Base-by-base conservation (phyloP, 257 asterid genomes). In the Solanum chilense region DNA sequence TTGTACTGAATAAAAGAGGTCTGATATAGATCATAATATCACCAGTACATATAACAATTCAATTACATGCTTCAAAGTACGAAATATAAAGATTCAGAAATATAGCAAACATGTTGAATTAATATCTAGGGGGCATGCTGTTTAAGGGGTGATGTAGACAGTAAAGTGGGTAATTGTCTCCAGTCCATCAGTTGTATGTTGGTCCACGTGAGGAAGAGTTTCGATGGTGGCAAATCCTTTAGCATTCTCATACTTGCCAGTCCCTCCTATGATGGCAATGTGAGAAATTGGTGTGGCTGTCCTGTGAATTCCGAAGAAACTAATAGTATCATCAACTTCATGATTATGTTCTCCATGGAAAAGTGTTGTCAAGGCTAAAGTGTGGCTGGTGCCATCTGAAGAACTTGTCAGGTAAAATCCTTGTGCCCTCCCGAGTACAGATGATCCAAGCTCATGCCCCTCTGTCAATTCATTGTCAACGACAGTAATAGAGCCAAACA, bases 391-490 rank as follows among this genome's bases (percentile, higher is more conserved):
- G 8, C 98, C 99, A 77, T 96, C 99, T 71, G 93, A 80, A 23
- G 99, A 96, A 90, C 99, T 96, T 12, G 96, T 92, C 10, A 96
- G 29, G 90, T 96, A 96, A 87, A 96, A 92, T 9, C 99, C 99
- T 84, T 96, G 98, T 7, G 95, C 98, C 41, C 86, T 90, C 8
- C 99, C 98, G 1, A 95, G 92, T 29, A 94, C 95, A 1, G 88
- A 90, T 6, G 98, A 47, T 12, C 93, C 98, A 56, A 96, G 88
- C 86, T 96, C 99, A 81, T 89, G 97, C 70, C 98, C 99, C 86
- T 91, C 98, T 6, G 98, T 96, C 35, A 96, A 78, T 91, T 96
- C 94, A 35, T 94, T 94, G 89, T 96, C 98, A 0, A 95, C 99
- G 68, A 95, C 98, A 2, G 98, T 96, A 11, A 94, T 90, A 0